Base-by-base conservation (phyloP, 768 basidiomycete genomes). In the Lactarius quietus region DNA sequence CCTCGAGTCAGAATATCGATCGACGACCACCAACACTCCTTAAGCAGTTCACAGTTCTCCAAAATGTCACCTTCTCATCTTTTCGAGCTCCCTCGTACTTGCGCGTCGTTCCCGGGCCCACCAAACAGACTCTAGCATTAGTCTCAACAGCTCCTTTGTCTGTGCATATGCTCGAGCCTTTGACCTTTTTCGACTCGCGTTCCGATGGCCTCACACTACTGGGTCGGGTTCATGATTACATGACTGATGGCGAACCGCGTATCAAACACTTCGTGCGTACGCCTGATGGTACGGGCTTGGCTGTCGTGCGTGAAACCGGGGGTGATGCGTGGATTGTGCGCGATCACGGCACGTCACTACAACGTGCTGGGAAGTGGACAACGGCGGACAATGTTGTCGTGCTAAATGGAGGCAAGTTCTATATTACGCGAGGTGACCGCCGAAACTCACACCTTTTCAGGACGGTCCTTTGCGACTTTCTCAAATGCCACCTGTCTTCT, bases 21-120 rank as follows among this genome's bases (percentile, higher is more conserved):
- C 82, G 90, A 18, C 84, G 88, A 69, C 95, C 95, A 8, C 95
- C 95, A 10, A 93, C 91, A 3, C 79, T 94, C 3, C 79, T 93
- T 33, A 84, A 83, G 71, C 87, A 89, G 65, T 90, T 92, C 74
- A 86, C 84, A 3, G 76, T 94, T 23, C 85, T 90, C 53, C 86
- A 90, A 63, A 83, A 84, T 1, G 78, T 78, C 18, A 81, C 87
- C 18, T 76, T 76, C 14, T 72, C 81, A 18, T 76, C 89, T 48
- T 78, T 81, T 58, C 73, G 72, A 17, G 76, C 77, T 55, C 88
- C 87, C 33, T 73, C 74, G 17, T 78, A 84, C 70, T 77, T 89
- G 15, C 82, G 82, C 68, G 65, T 87, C 57, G 74, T 89, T 45
- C 84, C 84, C 36, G 79, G 78, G 70, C 76, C 78, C 51, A 74